Evolutionary conservation across 2,329 filamentous ascomycete genomes (phyloP), one percentile per base, ranked within the genome.

Genomic region (Zymoseptoria passerinii): DNA sequence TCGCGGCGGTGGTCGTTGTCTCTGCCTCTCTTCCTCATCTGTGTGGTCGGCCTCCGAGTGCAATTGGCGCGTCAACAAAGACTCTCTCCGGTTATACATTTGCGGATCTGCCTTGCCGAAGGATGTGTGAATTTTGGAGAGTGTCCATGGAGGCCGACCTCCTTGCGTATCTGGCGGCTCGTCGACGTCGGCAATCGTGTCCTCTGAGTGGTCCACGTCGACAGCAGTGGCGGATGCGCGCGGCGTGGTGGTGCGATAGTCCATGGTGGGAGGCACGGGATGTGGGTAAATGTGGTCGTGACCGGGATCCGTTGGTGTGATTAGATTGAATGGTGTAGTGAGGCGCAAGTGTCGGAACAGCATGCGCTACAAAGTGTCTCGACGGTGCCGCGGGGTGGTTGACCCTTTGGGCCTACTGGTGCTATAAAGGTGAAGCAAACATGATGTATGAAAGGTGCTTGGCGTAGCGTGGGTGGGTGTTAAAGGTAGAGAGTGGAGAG

Each of bases 31-130:
- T 20, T 74, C 70, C 18, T 74, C 70, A 58, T 74, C 72, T 79
- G 65, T 72, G 55, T 74, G 70, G 18, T 78, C 76, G 49, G 77
- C 77, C 54, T 79, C 76, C 59, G 65, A 86, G 77, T 72, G 84
- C 56, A 97, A 83, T 40, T 92, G 92, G 70, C 85, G 87, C 23
- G 94, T 97, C 67, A 99, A 79, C 48, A 99, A 82, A 13, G 94
- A 97, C 68, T 90, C 83, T 66, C 89, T 84, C 54, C 81, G 82
- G 56, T 82, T 80, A 29, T 72, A 77, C 35, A 80, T 61, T 74
- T 48, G 77, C 75, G 48, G 74, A 70, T 19, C 74, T 8, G 77
- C 73, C 65, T 82, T 83, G 57, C 53, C 54, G 57, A 62, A 64
- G n/a, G 62, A 53, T 51, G 60, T n/a, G 3, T 56, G 54, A 8